phyloP scores from a whole-genome alignment of 805 yeast species.

The Nakazawaea siamensis region DNA sequence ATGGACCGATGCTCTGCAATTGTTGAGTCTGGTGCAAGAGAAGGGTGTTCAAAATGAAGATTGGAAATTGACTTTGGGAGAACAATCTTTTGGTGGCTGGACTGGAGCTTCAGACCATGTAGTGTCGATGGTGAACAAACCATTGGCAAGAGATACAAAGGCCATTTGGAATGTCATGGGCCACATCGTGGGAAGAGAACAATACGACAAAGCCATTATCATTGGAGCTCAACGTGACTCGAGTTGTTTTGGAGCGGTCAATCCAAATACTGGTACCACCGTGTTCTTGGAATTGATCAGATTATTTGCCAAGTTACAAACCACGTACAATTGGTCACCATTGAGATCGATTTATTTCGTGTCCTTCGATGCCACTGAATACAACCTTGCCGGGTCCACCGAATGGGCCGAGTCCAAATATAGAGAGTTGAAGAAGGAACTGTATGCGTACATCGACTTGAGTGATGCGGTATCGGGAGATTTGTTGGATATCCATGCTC shows the following conservation, averaged over 20 bases:
- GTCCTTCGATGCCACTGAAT: constrained; percentile 77
- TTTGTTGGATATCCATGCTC: constrained; percentile 45
- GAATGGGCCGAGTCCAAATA: constrained; percentile 59
- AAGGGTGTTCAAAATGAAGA: constrained; percentile 28
- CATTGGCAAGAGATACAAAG: constrained; percentile 46
- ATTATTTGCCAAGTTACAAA: constrained; percentile 54
- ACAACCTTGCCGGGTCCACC: constrained; percentile 78
- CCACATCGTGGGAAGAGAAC: constrained; percentile 73
- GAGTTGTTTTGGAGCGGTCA: constrained; percentile 62
- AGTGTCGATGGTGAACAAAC: constrained; percentile 27
- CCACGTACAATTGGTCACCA: constrained; percentile 72
- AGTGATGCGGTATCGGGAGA: constrained; percentile 53
- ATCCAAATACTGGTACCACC: constrained; percentile 69
- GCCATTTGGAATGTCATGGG: constrained; percentile 75
- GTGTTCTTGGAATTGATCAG: constrained; percentile 64
- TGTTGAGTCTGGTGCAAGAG: constrained; percentile 28
- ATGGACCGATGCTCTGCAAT: constrained; percentile 52
- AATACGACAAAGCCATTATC: constrained; percentile 59
- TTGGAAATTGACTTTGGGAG: constrained; percentile 25
- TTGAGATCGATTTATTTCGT: constrained; percentile 73
- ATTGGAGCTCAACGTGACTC: constrained; percentile 84
- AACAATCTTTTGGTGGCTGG: constrained; percentile 29
- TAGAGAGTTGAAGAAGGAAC: constrained; percentile 48
- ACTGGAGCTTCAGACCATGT: constrained; percentile 24
- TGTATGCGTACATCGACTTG: constrained; percentile 66